Evolutionary conservation across 2,329 filamentous ascomycete genomes (phyloP), one percentile per base, ranked within the genome.

Genomic region (Aspergillus tamarii): DNA sequence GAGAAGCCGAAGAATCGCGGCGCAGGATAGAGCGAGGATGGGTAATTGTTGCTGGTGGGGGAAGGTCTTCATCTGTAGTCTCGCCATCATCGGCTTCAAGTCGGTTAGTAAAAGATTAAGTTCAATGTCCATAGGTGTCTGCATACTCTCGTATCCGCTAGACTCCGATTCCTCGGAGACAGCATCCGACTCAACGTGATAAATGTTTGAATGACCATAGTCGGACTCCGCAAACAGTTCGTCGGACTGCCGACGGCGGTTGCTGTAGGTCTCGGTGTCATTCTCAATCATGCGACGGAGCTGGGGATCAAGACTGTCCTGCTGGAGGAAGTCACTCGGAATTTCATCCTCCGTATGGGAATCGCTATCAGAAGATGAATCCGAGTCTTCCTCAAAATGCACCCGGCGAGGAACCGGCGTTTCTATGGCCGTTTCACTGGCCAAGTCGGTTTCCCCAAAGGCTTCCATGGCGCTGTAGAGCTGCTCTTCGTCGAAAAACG

Each of bases 291-390:
- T 88, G 48, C 87, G 86, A 67, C 90, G 89, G 72, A 94, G 88
- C 58, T 85, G 84, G 7, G 90, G 89, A 70, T 93, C 91, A 6
- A 94, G 83, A 19, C 87, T 84, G 72, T 88, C 90, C 77, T 93
- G 90, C 57, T 91, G 88, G 62, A 94, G 83, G 76, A 94, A 94
- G 64, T 94, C 88, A 73, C 93, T 88, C 1, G 91, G 90, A 66
- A 92, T 92, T 67, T 93, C 86, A 66, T 88, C 86, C 64, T 87
- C 77, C 0, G 75, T 77, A 61, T 77, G 76, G 1, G 77, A 78
- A 43, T 77, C 74, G 65, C 86, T 90, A 69, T 92, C 89, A 62
- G 89, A 79, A 16, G 77, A 86, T 57, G 89, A 88, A 59, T 87
- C 88, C 3, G 85, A 87, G 64, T 89, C 86, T 60, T 78, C 75